phyloP scores from a whole-genome alignment of 1,284 basidiomycete genomes.

The Ustilago cynodontis region DNA sequence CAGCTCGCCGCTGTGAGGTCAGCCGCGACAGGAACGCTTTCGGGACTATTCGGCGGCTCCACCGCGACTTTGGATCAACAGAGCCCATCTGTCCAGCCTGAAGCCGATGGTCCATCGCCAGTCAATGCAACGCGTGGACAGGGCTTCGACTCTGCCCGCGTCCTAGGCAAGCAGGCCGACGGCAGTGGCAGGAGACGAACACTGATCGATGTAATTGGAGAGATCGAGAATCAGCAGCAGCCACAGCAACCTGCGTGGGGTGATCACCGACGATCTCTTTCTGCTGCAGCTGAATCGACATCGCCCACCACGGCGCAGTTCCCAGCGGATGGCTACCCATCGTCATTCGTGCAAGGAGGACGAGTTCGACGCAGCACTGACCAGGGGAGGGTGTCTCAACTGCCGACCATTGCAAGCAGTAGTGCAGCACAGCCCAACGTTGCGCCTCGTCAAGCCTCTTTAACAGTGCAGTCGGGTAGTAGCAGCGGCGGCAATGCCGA shows the following conservation, averaged over 20 bases:
- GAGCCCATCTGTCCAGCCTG: constrained; percentile 5
- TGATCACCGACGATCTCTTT: constrained; percentile 32
- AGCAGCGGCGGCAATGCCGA: not conserved
- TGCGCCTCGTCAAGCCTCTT: constrained; percentile 11
- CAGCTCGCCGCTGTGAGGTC: constrained; percentile 47
- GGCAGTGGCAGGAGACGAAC: constrained; percentile 26
- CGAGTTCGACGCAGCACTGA: constrained; percentile 36
- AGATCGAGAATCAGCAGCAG: constrained; percentile 32
- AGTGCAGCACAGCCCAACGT: constrained; percentile 7
- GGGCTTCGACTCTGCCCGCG: constrained; percentile 43
- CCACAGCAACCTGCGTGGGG: constrained; percentile 14
- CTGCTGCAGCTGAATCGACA: constrained; percentile 23
- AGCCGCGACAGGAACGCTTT: constrained; percentile 40
- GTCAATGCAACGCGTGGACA: constrained; percentile 38
- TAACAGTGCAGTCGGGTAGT: constrained; percentile 21
- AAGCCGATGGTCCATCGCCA: constrained; percentile 30
- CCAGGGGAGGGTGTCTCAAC: constrained; percentile 25
- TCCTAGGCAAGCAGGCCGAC: constrained; percentile 28
- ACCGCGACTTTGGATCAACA: constrained; percentile 33
- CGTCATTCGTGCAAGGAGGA: constrained; percentile 10
- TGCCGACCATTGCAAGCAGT: constrained; percentile 28
- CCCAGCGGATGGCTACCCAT: constrained; percentile 15
- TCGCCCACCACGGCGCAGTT: constrained; percentile 20
- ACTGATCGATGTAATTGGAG: constrained; percentile 48
- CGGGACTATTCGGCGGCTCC: constrained; percentile 39